A percentile compares a stretch with the other conserved stretches of the same genome.
Conservation (phyloP, 495 filamentous ascomycete species). For the Mytilinidion resinicola region DNA sequence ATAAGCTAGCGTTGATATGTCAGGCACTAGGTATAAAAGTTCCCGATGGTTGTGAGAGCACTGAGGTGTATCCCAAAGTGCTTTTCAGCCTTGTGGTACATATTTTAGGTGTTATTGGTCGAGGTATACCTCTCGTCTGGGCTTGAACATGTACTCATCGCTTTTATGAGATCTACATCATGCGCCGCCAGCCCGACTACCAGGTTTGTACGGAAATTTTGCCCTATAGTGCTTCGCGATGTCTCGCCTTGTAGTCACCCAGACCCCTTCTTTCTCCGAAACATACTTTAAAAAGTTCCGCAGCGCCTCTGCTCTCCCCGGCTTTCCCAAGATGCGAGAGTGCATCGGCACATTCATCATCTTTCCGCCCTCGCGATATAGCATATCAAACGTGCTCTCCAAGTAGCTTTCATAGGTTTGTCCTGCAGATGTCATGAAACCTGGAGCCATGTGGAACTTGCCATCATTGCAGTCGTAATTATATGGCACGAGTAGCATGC, state of each 20-base stretch:
- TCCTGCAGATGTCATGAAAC: slow-evolving; percentile 23
- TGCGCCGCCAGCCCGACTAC: slow-evolving; percentile 13
- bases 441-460: slow-evolving; percentile 35
- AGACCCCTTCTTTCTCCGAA: slow-evolving; percentile 30
- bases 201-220: slow-evolving; percentile 29
- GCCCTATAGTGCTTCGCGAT: slow-evolving; percentile 30
- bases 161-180: background rate
- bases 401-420: slow-evolving; percentile 31
- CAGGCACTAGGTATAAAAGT: too few relatives aligned
- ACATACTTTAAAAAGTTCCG: slow-evolving; percentile 33
- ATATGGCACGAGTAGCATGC: slow-evolving; percentile 31
- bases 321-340: slow-evolving; percentile 30
- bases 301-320: slow-evolving; percentile 30
- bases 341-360: slow-evolving; percentile 36
- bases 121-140: background rate
- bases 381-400: slow-evolving; percentile 31
- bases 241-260: slow-evolving; percentile 31
- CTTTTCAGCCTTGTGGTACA: slow-evolving; percentile 16
- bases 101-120: background rate
- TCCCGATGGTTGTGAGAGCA: too few relatives aligned
- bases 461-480: slow-evolving; percentile 33
- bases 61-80: slow-evolving; percentile 9
- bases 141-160: background rate
- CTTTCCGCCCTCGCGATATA: slow-evolving; percentile 33
- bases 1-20: too few relatives aligned